Evolutionary conservation across 345 rosid genomes (phyloP).

Genomic region (Eucalyptus regnans): DNA sequence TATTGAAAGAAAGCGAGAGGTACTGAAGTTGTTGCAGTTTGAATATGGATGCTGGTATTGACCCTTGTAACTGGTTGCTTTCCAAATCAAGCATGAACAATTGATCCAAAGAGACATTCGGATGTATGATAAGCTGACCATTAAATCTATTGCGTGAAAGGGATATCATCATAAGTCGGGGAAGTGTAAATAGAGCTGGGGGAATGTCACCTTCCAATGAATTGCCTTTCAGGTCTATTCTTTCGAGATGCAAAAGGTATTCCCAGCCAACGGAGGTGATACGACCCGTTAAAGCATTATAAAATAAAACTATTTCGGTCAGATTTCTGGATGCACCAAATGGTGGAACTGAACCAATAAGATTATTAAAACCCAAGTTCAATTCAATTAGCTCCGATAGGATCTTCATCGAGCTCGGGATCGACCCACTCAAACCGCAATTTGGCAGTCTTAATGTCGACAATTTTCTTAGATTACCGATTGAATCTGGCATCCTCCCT

Average conservation of each 20-base stretch:
- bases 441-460: fast-evolving
- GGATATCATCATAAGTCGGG: not conserved
- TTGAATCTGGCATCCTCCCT: no score
- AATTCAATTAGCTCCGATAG: no score
- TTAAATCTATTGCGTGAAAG: constrained; percentile 9
- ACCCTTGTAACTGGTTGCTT: constrained; percentile 10
- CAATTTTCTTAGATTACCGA: no score
- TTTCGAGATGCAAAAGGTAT: constrained; percentile 1
- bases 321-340: no score
- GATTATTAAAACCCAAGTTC: no score
- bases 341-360: no score
- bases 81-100: constrained; percentile 7
- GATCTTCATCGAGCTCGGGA: no score
- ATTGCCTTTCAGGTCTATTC: constrained; percentile 5
- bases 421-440: no score
- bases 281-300: not conserved
- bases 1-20: constrained; percentile 26
- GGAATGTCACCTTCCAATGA: constrained; percentile 16
- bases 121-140: not conserved
- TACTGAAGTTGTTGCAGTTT: not conserved
- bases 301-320: no score
- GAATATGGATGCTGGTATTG: constrained; percentile 1
- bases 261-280: constrained; percentile 6
- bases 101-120: not conserved
- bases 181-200: not conserved